Evolutionary conservation across 139 green algal species (phyloP).

Genomic region (Chlamydomonas incerta): DNA sequence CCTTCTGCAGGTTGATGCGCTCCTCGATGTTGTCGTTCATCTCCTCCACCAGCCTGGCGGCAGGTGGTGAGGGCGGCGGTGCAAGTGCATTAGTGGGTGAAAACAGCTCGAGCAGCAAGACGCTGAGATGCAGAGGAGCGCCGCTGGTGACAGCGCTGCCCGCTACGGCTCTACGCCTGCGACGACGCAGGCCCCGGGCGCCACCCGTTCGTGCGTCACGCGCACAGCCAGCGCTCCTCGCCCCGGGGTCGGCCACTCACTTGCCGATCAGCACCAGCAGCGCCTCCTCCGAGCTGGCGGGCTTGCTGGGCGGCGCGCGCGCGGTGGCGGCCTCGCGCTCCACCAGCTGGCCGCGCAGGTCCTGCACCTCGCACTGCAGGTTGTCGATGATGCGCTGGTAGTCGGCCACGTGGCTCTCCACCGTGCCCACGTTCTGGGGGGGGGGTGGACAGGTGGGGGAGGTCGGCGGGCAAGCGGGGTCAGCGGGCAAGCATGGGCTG

Average conservation of each 20-base stretch:
- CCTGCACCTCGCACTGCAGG: constrained; percentile 72
- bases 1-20: constrained; percentile 86
- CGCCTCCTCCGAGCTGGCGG: constrained; percentile 33
- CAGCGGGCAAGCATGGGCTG: not conserved
- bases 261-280: constrained; percentile 52
- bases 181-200: no score
- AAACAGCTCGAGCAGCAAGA: no score
- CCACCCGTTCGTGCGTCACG: no score
- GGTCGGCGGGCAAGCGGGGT: not conserved
- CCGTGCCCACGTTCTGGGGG: constrained; percentile 78
- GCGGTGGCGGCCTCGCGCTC: constrained; percentile 8
- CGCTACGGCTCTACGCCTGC: no score
- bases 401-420: constrained; percentile 85
- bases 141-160: no score
- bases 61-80: not conserved
- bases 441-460: no score
- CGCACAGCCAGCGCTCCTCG: not conserved
- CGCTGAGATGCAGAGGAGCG: no score
- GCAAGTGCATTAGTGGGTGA: not conserved
- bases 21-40: constrained; percentile 87
- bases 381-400: constrained; percentile 90
- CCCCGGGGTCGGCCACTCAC: not conserved
- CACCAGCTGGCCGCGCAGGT: constrained; percentile 45
- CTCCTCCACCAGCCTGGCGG: constrained; percentile 50
- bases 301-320: not conserved